Evolutionary conservation across 2,329 filamentous ascomycete species (phyloP).

Genomic region (Curvularia lunata): DNA sequence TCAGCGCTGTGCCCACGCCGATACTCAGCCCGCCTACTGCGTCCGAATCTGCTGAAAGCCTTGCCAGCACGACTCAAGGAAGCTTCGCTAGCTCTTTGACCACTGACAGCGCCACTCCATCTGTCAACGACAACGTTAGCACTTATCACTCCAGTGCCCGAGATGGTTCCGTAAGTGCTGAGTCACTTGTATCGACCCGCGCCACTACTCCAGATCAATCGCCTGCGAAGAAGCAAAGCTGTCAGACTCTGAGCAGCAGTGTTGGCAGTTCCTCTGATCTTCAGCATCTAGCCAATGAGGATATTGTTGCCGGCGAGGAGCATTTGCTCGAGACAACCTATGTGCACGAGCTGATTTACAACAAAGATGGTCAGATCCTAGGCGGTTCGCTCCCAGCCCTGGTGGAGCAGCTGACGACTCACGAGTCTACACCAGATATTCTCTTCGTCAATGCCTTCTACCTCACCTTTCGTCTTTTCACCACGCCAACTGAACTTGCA

Average conservation of each 20-base stretch:
- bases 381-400: conserved; percentile 89
- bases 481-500: conserved; percentile 78
- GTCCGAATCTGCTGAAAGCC: conserved; percentile 43
- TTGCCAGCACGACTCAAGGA: conserved; percentile 41
- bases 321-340: conserved; percentile 90
- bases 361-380: conserved; percentile 93
- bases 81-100: conserved; percentile 37
- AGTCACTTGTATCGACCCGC: conserved; percentile 83
- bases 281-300: conserved; percentile 70
- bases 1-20: conserved; percentile 39
- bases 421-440: conserved; percentile 89
- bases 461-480: conserved; percentile 93
- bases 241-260: conserved; percentile 67
- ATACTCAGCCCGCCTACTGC: conserved; percentile 35
- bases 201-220: conserved; percentile 82
- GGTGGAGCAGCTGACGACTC: conserved; percentile 91
- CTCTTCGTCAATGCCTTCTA: conserved; percentile 95
- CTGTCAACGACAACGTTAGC: conserved; percentile 77
- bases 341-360: conserved; percentile 88
- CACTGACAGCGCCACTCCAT: conserved; percentile 72
- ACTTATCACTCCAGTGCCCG: conserved; percentile 75
- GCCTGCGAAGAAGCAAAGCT: conserved; percentile 59
- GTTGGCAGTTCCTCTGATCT: conserved; percentile 69
- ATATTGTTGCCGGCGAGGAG: conserved; percentile 78
- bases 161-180: conserved; percentile 78